Base-by-base conservation (phyloP, 2,329 filamentous ascomycete species). In the Colletotrichum tamarilloi region DNA sequence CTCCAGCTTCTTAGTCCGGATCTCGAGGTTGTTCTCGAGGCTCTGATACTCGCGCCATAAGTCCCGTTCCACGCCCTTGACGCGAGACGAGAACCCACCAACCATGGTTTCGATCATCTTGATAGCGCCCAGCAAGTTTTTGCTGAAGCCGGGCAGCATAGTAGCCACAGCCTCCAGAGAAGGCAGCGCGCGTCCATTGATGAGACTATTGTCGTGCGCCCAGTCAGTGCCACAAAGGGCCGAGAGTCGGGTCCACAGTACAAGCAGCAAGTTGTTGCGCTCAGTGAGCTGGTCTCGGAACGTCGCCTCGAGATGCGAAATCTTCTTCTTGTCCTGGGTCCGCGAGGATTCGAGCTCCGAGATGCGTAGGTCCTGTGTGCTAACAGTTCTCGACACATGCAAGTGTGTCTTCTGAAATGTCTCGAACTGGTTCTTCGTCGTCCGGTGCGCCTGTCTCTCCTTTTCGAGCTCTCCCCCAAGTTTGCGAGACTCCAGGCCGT, bases 41-140 rank as follows among this genome's bases (percentile, higher is more conserved):
- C 89, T 90, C 78, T 97, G 94, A 79, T 98, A 98, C 79, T 98
- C 95, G 75, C 95, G 94, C 85, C 92, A 93, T n/a, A 98, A 85
- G 73, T 97, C 94, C 62, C 94, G 92, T 82, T 99, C 97, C n/a
- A 98, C 92, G 7, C 88, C 87, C 78, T 94, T 94, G 79, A 98
- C 94, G 73, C 94, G 92, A 52, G 88, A 87, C 78, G 94, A 93
- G 85, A 98, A 97, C 9, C 91, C 90, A 22, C 90, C 89, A 46
- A 98, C 87, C 75, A 97, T 91, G 22, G 88, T 87, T 85, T 98
- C 97, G 68, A 98, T 92, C 2, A 92, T 94, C 85, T 96, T 97
- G 74, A 98, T 90, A 0, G 96, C 96, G 1, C 92, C 90, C 56
- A 98, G 84, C 30, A 99, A 88, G 80, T 98, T 98, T 82, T 95